Evolutionary conservation across 106 monocot genomes (phyloP).

Genomic region (Triglochin maritima): DNA sequence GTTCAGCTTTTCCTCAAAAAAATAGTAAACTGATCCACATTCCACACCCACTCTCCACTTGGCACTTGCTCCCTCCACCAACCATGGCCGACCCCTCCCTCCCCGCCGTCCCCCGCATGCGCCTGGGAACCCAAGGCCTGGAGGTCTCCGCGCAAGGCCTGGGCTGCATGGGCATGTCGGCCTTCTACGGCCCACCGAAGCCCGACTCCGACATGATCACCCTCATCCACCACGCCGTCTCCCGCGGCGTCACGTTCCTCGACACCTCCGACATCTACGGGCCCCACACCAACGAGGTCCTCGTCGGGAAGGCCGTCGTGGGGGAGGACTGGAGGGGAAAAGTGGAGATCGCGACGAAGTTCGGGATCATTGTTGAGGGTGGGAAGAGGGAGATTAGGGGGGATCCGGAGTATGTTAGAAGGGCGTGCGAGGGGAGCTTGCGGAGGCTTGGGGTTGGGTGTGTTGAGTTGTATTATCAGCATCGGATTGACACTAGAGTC

Average conservation of each 20-base stretch:
- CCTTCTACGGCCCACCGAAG: conserved; percentile 25
- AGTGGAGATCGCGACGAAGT: conserved; percentile 17
- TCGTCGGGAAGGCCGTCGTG: conserved; percentile 21
- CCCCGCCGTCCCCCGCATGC: no score
- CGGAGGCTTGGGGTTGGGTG: conserved; percentile 5
- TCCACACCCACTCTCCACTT: no score
- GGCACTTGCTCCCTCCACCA: no score
- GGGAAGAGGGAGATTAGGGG: conserved; percentile 1
- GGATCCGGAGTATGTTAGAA: conserved; percentile 11
- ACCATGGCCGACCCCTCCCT: no score
- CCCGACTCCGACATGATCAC: conserved; percentile 24
- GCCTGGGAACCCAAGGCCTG: conserved; percentile 22
- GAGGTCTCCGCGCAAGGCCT: conserved; percentile 24
- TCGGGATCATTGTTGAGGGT: background rate
- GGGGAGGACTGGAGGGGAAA: background rate
- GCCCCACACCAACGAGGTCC: conserved; percentile 22
- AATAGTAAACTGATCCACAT: no score
- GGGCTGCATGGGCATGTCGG: conserved; percentile 31
- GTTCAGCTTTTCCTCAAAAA: no score
- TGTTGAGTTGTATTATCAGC: conserved; percentile 19
- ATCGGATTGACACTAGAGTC: conserved; percentile 9
- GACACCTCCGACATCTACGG: conserved; percentile 31
- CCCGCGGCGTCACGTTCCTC: conserved; percentile 21
- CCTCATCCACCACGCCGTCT: conserved; percentile 28
- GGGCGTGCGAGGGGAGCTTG: conserved; percentile 17